A percentile compares a stretch with the other conserved stretches of the same genome.
phyloP scores from a whole-genome alignment of 495 filamentous ascomycete species.

The Eremomyces bilateralis region DNA sequence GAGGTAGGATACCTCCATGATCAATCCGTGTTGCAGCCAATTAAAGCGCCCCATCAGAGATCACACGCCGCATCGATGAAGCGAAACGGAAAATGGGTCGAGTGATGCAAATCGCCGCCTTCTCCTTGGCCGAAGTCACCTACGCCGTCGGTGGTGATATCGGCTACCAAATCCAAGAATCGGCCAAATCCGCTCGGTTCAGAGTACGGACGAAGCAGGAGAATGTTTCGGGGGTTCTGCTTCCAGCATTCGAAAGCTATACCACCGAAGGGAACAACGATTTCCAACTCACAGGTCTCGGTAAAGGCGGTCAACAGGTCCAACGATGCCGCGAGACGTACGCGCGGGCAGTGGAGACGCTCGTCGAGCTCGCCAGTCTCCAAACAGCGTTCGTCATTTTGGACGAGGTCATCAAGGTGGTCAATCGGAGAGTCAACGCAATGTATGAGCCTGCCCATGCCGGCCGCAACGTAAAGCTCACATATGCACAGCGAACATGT shows the following conservation, averaged over 20 bases:
- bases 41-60: conserved; percentile 34
- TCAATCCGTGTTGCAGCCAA: conserved; percentile 14
- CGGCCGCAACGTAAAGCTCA: conserved; percentile 1
- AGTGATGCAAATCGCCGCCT: conserved; percentile 97
- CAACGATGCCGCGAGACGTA: conserved; percentile 91
- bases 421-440: conserved; percentile 94
- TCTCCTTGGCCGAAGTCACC: conserved; percentile 92
- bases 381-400: conserved; percentile 97
- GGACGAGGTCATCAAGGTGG: conserved; percentile 98
- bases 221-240: conserved; percentile 89
- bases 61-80: conserved; percentile 91
- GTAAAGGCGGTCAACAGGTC: conserved; percentile 94
- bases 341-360: conserved; percentile 84
- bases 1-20: conserved; percentile 34
- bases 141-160: conserved; percentile 95
- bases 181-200: conserved; percentile 78
- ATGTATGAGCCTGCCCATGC: conserved; percentile 37
- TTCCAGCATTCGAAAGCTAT: conserved; percentile 82
- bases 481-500: conserved; percentile 50
- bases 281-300: conserved; percentile 86
- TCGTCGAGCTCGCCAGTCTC: conserved; percentile 89
- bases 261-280: conserved; percentile 78
- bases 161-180: conserved; percentile 91
- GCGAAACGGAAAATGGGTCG: conserved; percentile 99
- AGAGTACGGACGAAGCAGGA: conserved; percentile 85